Evolutionary conservation across 192 early-diverging fungal genomes (phyloP).

Genomic region (Pilobolus umbonatus): DNA sequence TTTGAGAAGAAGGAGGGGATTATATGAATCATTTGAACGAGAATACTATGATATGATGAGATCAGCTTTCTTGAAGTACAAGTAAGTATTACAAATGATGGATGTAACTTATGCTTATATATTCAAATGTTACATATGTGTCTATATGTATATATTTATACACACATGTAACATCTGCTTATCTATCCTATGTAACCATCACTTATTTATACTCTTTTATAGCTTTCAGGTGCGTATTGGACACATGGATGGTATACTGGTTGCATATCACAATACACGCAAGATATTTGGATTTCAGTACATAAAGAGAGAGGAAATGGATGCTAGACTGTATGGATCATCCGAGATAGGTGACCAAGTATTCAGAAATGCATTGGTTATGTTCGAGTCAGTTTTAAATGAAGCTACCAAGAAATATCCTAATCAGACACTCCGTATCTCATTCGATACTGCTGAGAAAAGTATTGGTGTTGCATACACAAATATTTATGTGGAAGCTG

Average conservation of each 20-base stretch:
- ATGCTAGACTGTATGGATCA: constrained; percentile 70
- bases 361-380: constrained; percentile 58
- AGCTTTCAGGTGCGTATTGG: constrained; percentile 92
- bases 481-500: constrained; percentile 50
- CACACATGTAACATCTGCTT: too few species aligned
- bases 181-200: too few species aligned
- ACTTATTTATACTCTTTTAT: too few species aligned
- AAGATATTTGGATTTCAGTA: constrained; percentile 95
- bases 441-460: constrained; percentile 39
- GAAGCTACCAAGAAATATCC: constrained; percentile 54
- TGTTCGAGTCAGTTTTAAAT: constrained; percentile 64
- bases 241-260: constrained; percentile 93
- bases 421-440: constrained; percentile 47
- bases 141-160: too few species aligned
- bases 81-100: constrained; percentile 23
- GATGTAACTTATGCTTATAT: constrained; percentile 1
- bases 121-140: too few species aligned
- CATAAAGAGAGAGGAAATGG: constrained; percentile 78
- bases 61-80: constrained; percentile 85
- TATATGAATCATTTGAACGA: constrained; percentile 78
- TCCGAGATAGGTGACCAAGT: constrained; percentile 59
- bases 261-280: constrained; percentile 88
- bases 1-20: constrained; percentile 59
- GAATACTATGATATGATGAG: constrained; percentile 94
- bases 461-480: constrained; percentile 3